Base-by-base conservation (phyloP, 1,284 basidiomycete species). In the Caloboletus firmus region DNA sequence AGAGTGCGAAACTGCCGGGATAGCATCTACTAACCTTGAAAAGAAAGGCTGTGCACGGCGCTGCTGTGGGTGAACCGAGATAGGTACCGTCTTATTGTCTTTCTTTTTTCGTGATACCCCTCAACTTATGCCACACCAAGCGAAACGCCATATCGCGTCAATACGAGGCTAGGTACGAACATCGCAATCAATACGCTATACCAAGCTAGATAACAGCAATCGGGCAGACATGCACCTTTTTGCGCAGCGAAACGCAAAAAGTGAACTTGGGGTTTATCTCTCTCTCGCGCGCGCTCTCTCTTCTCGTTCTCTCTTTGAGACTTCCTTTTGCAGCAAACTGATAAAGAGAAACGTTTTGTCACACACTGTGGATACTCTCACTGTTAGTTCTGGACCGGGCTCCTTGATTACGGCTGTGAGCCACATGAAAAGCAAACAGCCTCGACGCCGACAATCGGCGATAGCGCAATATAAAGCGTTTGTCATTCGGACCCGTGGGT, bases 241-340 rank as follows among this genome's bases (percentile, higher is more conserved):
- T 26, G 54, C 32, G 9, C 20, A 37, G 8, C 37, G 6, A 5
- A 20, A 30, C 20, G 2, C 17, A 17, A 22, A 54, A 36, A 22
- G 36, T 15, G 22, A 44, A 22, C 22, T 20, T 39, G 20, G 49
- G 17, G 22, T 8, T 15, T 12, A 7, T 12, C 5, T 8, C 7
- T 6, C 9, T 11, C 49, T 31, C 15, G n/a, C 8, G n/a, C n/a
- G n/a, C n/a, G n/a, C n/a, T n/a, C n/a, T n/a, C n/a, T n/a, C n/a
- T n/a, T n/a, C n/a, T n/a, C n/a, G n/a, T n/a, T n/a, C 10, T 7
- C 5, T 5, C 10, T 12, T 59, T 60, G 36, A 56, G n/a, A 9
- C 42, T 62, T 28, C 60, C 60, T 34, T 56, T 56, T 62, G 30
- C 22, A 51, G 44, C 2, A 5, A 12, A 7, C 20, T 12, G 35